Percentiles rank a stretch among this genome's conserved stretches.
These are phyloP conservation scores for Podosphaera aphanis DNA, from an alignment of 2,329 filamentous ascomycete genomes.

Conservation along the genomic window DNA sequence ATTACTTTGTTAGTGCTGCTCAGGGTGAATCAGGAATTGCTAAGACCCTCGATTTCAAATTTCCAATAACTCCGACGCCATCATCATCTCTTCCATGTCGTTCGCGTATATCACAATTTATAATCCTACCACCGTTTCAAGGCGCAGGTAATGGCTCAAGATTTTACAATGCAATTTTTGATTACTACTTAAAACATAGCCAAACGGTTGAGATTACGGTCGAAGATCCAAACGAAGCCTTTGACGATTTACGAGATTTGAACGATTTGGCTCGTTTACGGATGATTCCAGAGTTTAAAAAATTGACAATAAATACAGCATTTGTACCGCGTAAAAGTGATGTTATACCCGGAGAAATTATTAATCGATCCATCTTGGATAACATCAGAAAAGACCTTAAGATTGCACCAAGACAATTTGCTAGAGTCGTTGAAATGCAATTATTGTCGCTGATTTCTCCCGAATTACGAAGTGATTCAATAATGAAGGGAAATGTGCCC, in stretches of 20 bases:
- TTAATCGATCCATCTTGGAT: slow-evolving; percentile 32
- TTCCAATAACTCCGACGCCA: slow-evolving; percentile 18
- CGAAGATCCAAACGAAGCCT: slow-evolving; percentile 77
- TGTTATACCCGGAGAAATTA: slow-evolving; percentile 26
- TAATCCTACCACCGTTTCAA: slow-evolving; percentile 77
- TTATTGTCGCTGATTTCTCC: slow-evolving; percentile 35
- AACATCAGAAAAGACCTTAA: slow-evolving; percentile 37
- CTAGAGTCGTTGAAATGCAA: slow-evolving; percentile 53
- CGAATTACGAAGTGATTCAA: slow-evolving; percentile 29
- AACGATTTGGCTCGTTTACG: slow-evolving; percentile 47
- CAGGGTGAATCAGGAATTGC: slow-evolving; percentile 10
- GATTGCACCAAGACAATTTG: slow-evolving; percentile 56
- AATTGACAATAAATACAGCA: slow-evolving; percentile 29
- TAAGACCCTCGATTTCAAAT: slow-evolving; percentile 16
- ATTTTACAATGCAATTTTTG: slow-evolving; percentile 63
- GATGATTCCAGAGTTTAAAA: slow-evolving; percentile 30
- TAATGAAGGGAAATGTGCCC: slow-evolving; percentile 16
- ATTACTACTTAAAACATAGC: slow-evolving; percentile 38
- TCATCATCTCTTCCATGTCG: slow-evolving; percentile 46
- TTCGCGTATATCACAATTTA: slow-evolving; percentile 74
- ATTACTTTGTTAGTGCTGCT: slow-evolving; percentile 38
- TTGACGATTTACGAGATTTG: slow-evolving; percentile 57
- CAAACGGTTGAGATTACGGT: slow-evolving; percentile 69
- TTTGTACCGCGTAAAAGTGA: slow-evolving; percentile 26
- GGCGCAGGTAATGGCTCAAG: slow-evolving; percentile 40